Conservation (phyloP, 305 asterid species). For the Ajuga reptans region DNA sequence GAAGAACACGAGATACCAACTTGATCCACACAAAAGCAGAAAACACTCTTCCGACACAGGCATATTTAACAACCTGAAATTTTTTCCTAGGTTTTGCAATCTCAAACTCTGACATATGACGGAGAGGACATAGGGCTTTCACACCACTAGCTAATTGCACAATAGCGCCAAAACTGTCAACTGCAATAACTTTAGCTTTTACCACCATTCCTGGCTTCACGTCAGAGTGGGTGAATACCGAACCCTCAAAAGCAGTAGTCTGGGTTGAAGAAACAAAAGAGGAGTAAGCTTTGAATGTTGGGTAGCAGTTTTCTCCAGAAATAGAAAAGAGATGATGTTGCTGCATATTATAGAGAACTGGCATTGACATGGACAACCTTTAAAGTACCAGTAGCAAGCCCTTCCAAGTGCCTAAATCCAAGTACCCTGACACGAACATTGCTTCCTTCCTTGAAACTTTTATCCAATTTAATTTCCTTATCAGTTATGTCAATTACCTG, state of each 20-base stretch:
- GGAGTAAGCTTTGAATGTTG: slow-evolving; percentile 4
- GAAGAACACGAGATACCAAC: neutral
- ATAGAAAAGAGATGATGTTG: neutral
- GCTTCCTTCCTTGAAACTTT: slow-evolving; percentile 69
- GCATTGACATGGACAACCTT: slow-evolving; percentile 45
- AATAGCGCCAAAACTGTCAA: slow-evolving; percentile 78
- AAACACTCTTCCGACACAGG: slow-evolving; percentile 4
- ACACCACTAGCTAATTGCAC: slow-evolving; percentile 85
- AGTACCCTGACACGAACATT: slow-evolving; percentile 65
- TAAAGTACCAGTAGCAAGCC: slow-evolving; percentile 71
- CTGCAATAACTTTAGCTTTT: slow-evolving; percentile 75
- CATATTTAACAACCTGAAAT: slow-evolving; percentile 56
- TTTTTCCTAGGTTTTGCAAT: slow-evolving; percentile 80
- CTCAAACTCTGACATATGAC: slow-evolving; percentile 98
- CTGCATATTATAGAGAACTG: neutral
- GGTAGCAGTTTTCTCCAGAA: neutral
- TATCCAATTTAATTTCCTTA: slow-evolving; percentile 72
- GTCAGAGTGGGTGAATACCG: slow-evolving; percentile 88
- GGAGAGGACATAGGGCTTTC: slow-evolving; percentile 95
- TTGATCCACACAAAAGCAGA: slow-evolving; percentile 13
- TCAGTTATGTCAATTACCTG: slow-evolving; percentile 72
- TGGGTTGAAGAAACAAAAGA: slow-evolving; percentile 31
- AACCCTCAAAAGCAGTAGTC: slow-evolving; percentile 89
- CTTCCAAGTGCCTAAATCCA: slow-evolving; percentile 82
- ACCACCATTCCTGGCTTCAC: slow-evolving; percentile 97